Evolutionary conservation across 306 rosid genomes (phyloP), one percentile per base, ranked within the genome.

Genomic region (Fragaria nilgerrensis): DNA sequence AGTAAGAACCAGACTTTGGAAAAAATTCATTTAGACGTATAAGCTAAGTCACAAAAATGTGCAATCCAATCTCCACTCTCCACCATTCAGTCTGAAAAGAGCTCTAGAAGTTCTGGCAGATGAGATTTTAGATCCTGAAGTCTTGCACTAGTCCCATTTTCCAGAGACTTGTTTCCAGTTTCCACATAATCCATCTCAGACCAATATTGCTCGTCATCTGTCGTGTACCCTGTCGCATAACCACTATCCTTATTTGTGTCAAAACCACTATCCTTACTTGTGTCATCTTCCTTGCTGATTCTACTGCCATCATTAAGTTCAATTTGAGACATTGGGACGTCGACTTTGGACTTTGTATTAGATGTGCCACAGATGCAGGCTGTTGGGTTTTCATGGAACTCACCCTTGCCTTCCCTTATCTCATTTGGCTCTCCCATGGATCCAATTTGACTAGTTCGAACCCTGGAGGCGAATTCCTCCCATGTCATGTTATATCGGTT

Each of bases 381-480:
- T 52, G 86, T 78, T 50, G 98, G 98, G 78, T 94, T 88, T 77
- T 94, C 98, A 19, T 90, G 94, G 85, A 91, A 94, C 84, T 89
- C 96, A 2, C 96, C 97, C 77, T 75, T 86, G 20, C 89, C 96
- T 0, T 88, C 82, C 69, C 49, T 92, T 52, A 91, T 74, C 84
- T 92, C 98, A 79, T 89, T 88, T 74, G 98, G 96, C 80, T 88
- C 93, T 65, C 98, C 98, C 96, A 90, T 89, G 88, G 86, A 94
- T 32, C 97, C 97, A n/a, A 82, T 79, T 85, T 94, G 98, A 79
- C 58, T 55, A 20, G 86, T 84, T 82, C 84, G 89, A 80, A 92
- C 87, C 41, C 77, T 66, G 64, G 93, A 86, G 12, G 92, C 83
- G 80, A 94, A 94, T 73, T 89, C 90, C 77, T 83, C 92, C 98